These are phyloP conservation scores for Ammopiptanthus mongolicus DNA, from an alignment of 306 rosid genomes.

Conservation along the genomic window DNA sequence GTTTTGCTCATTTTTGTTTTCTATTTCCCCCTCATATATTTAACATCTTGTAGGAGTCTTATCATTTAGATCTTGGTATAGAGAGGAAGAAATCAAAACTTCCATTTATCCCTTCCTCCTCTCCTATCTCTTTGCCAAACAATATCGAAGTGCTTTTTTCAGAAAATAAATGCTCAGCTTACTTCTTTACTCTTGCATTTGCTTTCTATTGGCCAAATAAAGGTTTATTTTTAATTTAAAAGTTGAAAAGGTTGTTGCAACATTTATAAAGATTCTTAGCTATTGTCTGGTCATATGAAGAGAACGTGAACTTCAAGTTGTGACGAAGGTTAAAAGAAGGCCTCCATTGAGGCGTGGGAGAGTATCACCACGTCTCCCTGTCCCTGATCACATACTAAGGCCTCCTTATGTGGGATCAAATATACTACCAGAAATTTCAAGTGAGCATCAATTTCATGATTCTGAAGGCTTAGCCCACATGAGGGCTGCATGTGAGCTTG, in stretches of 20 bases:
- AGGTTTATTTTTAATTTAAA: neutral
- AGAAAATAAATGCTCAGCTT: neutral
- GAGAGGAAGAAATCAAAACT: neutral
- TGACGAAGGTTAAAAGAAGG: slow-evolving; percentile 36
- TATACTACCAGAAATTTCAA: slow-evolving; percentile 67
- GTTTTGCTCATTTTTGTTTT: too few species aligned
- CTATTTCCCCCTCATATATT: neutral
- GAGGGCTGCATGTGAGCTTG: slow-evolving; percentile 92
- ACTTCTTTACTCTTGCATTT: slow-evolving; percentile 11
- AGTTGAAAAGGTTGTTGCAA: slow-evolving; percentile 2
- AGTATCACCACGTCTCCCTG: slow-evolving; percentile 73
- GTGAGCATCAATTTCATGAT: slow-evolving; percentile 71
- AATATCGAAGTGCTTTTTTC: slow-evolving; percentile 8
- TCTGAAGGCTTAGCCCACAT: slow-evolving; percentile 64
- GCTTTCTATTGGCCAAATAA: neutral
- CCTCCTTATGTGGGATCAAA: slow-evolving; percentile 82
- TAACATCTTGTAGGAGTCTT: neutral
- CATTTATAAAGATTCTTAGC: slow-evolving; percentile 9
- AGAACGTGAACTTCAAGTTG: slow-evolving; percentile 52
- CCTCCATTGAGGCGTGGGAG: slow-evolving; percentile 74
- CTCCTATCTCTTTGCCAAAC: neutral
- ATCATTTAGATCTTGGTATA: neutral
- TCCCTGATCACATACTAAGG: slow-evolving; percentile 76
- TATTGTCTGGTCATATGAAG: slow-evolving; percentile 37
- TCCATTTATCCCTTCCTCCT: neutral